Base-by-base conservation (phyloP, 2,329 filamentous ascomycete species). In the Trichophaea hybrida region DNA sequence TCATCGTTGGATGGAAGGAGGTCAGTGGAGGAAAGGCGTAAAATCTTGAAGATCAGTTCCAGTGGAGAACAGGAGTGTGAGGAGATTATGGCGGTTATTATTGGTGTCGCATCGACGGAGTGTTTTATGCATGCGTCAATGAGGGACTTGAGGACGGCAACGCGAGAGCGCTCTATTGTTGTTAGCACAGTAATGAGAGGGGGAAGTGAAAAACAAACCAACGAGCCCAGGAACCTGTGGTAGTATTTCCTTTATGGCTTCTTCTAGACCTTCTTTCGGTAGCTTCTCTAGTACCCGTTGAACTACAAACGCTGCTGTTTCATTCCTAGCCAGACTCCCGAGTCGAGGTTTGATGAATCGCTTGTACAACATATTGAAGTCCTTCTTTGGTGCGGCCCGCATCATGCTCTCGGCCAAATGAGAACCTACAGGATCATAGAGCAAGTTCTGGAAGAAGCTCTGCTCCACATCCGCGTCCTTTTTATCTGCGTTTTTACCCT, bases 371-470 rank as follows among this genome's bases (percentile, higher is more conserved):
- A 82, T 80, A 72, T 95, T 96, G 80, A 97, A 98, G 37, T 89
- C 74, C 73, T 93, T 95, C 48, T 87, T 89, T 0, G 93, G 89
- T 13, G 84, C 82, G 69, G 85, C 79, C 32, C 83, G 80, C 64
- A 96, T 80, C 64, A 98, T 84, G 0, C 84, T 88, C 74, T 98
- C 93, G 24, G 97, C 77, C 1, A 98, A 77, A 49, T 91, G 84
- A 2, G 91, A 96, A 13, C 93, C 93, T 55, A 97, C 84, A 1
- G 85, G 78, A 69, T 97, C 89, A 72, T 96, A 97, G 32, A 96
- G 77, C 70, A 97, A 80, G 59, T 86, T 83, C 68, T 86, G 89
- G 70, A 97, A 79, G 70, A 97, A 95, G 13, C 15, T 55, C 58
- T 31, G 24, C 15, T 46, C 56, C 13, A 52, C 49, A 8, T 49